Evolutionary conservation across 2,329 filamentous ascomycete genomes (phyloP).

Genomic region (Colletotrichum sublineola): DNA sequence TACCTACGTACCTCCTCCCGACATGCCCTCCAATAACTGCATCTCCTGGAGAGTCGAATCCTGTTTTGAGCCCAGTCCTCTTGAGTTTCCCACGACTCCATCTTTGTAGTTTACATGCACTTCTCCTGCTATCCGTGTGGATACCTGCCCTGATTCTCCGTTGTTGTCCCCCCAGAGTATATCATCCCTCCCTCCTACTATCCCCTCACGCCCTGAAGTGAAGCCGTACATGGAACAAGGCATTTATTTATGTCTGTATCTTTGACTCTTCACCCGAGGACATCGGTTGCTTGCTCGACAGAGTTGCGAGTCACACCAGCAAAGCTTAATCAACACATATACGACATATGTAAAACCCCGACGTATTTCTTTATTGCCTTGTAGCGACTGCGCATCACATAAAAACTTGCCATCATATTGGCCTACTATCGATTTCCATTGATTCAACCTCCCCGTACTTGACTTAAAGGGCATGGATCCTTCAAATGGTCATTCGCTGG

Average conservation of each 20-base stretch:
- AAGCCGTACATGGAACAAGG: constrained; percentile 20
- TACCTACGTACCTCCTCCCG: constrained; percentile 13
- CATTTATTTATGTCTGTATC: background rate
- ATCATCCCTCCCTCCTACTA: constrained; percentile 20
- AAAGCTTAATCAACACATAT: constrained; percentile 14
- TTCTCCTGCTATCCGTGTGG: constrained; percentile 19
- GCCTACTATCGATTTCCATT: constrained; percentile 5
- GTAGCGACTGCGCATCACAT: background rate
- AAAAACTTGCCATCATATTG: background rate
- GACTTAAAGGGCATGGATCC: constrained; percentile 43
- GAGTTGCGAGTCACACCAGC: constrained; percentile 1
- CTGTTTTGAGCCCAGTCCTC: constrained; percentile 26
- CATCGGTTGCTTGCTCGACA: constrained; percentile 23
- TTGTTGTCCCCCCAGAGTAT: constrained; percentile 2
- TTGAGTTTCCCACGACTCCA: constrained; percentile 12
- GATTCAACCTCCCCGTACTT: background rate
- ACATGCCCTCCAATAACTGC: constrained; percentile 7
- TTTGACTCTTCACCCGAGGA: constrained; percentile 8
- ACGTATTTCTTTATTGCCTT: background rate
- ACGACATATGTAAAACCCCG: background rate
- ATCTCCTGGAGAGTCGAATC: constrained; percentile 8
- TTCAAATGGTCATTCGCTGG: constrained; percentile 44
- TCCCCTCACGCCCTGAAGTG: constrained; percentile 1
- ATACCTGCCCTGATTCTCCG: constrained; percentile 4
- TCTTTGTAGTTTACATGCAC: constrained; percentile 14